Evolutionary conservation across 371 early-diverging fungal species (phyloP).

Genomic region (Sporodiniella umbellata): DNA sequence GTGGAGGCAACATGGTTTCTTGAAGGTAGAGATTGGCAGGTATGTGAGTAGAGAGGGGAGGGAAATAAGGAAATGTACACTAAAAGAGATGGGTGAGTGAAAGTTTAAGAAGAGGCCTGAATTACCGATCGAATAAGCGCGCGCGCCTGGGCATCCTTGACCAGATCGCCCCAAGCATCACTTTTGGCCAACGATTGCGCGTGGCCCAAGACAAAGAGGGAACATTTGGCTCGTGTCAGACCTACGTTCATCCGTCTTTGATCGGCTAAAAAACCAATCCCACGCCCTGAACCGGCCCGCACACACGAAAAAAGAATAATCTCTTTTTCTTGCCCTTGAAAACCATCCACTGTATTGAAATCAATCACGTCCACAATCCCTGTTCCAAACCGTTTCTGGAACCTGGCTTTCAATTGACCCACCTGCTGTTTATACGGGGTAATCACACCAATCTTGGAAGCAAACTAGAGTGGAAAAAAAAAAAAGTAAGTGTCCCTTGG

Average conservation of each 20-base stretch:
- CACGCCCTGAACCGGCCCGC: conserved; percentile 64
- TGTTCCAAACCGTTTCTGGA: conserved; percentile 62
- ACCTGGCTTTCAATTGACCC: conserved; percentile 62
- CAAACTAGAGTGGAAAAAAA: too few species aligned
- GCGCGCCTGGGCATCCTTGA: conserved; percentile 53
- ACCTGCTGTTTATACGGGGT: conserved; percentile 93
- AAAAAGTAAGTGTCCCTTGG: too few species aligned
- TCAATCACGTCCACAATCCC: conserved; percentile 73
- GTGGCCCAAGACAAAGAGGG: conserved; percentile 89
- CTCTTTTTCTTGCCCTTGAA: conserved; percentile 99
- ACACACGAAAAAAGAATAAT: conserved; percentile 96
- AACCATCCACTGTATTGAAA: conserved; percentile 97
- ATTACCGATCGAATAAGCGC: conserved; percentile 47
- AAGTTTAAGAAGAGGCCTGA: background rate
- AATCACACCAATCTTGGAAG: conserved; percentile 80
- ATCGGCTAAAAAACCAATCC: conserved; percentile 94
- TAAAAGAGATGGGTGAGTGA: background rate
- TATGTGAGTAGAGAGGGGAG: too few species aligned
- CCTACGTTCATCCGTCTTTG: conserved; percentile 92
- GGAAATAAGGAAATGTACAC: conserved; percentile 26
- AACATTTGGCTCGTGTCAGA: conserved; percentile 87
- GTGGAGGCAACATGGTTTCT: conserved; percentile 2
- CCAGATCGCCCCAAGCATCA: conserved; percentile 67
- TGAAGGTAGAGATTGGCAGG: too few species aligned
- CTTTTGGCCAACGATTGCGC: conserved; percentile 56